These are phyloP conservation scores for Tetragonia tetragonoides DNA, from an alignment of 148 eudicot species.

Conservation along the genomic window DNA sequence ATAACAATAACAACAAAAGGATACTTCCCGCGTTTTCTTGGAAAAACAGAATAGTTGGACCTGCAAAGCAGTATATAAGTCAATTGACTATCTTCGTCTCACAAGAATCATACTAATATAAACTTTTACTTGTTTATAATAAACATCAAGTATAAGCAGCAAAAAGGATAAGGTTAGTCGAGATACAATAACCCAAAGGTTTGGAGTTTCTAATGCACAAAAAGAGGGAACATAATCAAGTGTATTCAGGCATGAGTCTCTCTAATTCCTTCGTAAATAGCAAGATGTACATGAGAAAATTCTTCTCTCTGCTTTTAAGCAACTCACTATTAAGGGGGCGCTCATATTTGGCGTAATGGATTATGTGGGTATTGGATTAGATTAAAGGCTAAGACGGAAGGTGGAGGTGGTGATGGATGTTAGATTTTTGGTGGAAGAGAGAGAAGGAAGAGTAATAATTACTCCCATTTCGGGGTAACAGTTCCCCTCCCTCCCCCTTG, in stretches of 20 bases:
- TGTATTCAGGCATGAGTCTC: neutral
- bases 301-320: too few species aligned
- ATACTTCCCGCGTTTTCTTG: slow-evolving; percentile 99
- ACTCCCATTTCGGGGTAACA: too few species aligned
- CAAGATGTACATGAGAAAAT: too few species aligned
- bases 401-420: too few species aligned
- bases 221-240: neutral
- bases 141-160: neutral
- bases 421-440: too few species aligned
- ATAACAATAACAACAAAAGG: slow-evolving; percentile 47
- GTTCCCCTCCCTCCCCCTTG: too few species aligned
- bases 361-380: too few species aligned
- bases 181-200: neutral
- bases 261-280: too few species aligned
- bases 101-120: neutral
- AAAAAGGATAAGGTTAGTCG: neutral
- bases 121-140: neutral
- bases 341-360: too few species aligned
- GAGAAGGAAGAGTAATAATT: too few species aligned
- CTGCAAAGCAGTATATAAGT: slow-evolving; percentile 45
- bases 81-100: neutral
- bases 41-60: slow-evolving; percentile 93
- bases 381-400: too few species aligned
- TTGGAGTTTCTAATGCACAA: neutral
- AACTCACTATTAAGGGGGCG: too few species aligned